phyloP scores from a whole-genome alignment of 768 basidiomycete genomes.

The Mycena rebaudengoi region DNA sequence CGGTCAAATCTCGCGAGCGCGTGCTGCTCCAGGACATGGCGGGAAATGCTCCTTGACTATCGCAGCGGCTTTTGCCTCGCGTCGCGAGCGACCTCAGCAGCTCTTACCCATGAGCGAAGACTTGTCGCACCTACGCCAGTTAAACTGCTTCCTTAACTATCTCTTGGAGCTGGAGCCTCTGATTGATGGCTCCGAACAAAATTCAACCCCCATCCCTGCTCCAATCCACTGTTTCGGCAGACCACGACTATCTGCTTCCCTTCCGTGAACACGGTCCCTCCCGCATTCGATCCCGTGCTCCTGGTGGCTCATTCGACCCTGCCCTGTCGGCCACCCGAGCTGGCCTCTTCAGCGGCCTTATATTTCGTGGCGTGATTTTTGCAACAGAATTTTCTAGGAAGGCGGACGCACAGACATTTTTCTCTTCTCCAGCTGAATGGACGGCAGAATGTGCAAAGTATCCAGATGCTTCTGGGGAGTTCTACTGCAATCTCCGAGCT shows the following conservation, averaged over 20 bases:
- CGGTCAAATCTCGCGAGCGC: neutral
- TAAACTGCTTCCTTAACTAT: neutral
- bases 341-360: neutral
- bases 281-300: neutral
- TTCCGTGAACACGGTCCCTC: neutral
- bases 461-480: neutral
- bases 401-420: neutral
- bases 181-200: neutral
- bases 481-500: neutral
- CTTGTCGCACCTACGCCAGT: neutral
- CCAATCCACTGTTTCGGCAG: neutral
- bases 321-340: neutral
- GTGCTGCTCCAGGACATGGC: neutral
- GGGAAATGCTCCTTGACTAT: neutral
- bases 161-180: conserved; percentile 1
- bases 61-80: no score
- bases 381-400: neutral
- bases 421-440: neutral
- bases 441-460: neutral
- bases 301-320: neutral
- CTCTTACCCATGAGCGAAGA: neutral
- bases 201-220: neutral
- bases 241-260: neutral
- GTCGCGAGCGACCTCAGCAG: no score
- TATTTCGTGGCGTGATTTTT: neutral